A percentile compares a stretch with the other conserved stretches of the same genome.
Evolutionary conservation across 768 basidiomycete species (phyloP).

Genomic region (Porphyrellus cyaneotinctus): DNA sequence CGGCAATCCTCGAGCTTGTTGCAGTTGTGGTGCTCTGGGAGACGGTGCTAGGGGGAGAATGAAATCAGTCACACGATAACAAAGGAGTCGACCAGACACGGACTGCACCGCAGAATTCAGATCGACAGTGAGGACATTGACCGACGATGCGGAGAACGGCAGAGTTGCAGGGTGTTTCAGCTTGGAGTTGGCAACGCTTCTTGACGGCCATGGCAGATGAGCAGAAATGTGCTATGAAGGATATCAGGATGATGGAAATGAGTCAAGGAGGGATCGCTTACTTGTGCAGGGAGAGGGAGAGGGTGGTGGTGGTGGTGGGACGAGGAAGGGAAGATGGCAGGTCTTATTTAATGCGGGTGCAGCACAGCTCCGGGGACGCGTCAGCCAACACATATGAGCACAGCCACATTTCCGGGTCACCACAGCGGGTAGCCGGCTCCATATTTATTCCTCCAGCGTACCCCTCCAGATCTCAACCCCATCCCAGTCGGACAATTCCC

Average conservation of each 20-base stretch:
- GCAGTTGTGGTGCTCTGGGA: slow-evolving; percentile 87
- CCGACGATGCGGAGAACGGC: slow-evolving; percentile 83
- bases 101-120: slow-evolving; percentile 74
- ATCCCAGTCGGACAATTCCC: slow-evolving; percentile 73
- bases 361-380: slow-evolving; percentile 31
- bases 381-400: slow-evolving; percentile 22
- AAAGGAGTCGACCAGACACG: slow-evolving; percentile 28
- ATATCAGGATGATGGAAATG: background rate
- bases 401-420: slow-evolving; percentile 19
- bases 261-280: background rate
- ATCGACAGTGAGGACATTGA: slow-evolving; percentile 75
- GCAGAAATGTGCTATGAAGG: background rate
- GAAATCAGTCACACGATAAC: slow-evolving; percentile 13
- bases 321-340: background rate
- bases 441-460: background rate
- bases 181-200: slow-evolving; percentile 79
- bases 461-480: slow-evolving; percentile 74
- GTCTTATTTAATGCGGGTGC: slow-evolving; percentile 23
- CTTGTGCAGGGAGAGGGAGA: background rate
- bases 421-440: background rate
- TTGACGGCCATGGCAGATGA: slow-evolving; percentile 63
- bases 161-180: slow-evolving; percentile 57
- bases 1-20: slow-evolving; percentile 79
- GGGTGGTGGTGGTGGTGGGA: background rate
- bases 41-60: slow-evolving; percentile 59